Base-by-base conservation (phyloP, 1,284 basidiomycete genomes). In the Pseudozyma flocculosa region DNA sequence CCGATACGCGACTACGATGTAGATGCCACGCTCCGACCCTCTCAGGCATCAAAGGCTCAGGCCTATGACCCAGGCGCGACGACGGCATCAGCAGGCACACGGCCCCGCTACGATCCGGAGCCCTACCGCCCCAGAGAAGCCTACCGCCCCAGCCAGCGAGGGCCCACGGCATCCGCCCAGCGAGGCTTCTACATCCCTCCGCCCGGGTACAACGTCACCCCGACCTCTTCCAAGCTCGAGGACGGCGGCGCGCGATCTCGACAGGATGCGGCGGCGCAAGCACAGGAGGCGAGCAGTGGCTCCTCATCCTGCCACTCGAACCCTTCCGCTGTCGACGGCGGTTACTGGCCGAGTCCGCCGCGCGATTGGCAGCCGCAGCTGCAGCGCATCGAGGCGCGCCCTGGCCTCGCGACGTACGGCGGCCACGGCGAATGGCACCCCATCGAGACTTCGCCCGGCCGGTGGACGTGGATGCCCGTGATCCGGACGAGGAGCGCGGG, bases 101-200 rank as follows among this genome's bases (percentile, higher is more conserved):
- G n/a, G n/a, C n/a, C n/a, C n/a, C n/a, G n/a, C n/a, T n/a, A n/a
- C n/a, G n/a, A n/a, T n/a, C n/a, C n/a, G n/a, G n/a, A n/a, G n/a
- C n/a, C n/a, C n/a, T n/a, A n/a, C n/a, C n/a, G n/a, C n/a, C n/a
- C n/a, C n/a, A n/a, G n/a, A n/a, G n/a, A n/a, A n/a, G n/a, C n/a
- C n/a, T n/a, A n/a, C n/a, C n/a, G n/a, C n/a, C n/a, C n/a, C n/a
- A n/a, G n/a, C n/a, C n/a, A n/a, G n/a, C n/a, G n/a, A n/a, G n/a
- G n/a, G n/a, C n/a, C n/a, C n/a, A n/a, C n/a, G n/a, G 7, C 26
- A 29, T 11, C 11, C 26, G 5, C 26, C 11, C 26, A 29, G 5
- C 45, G 43, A 2, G 58, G 58, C 24, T 61, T 61, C 37, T 61
- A 61, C n/a, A 50, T 57, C 10, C 54, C 59, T 1, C 59, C 59